Conservation (phyloP, 208 protist genomes). For the Leishmania mexicana region DNA sequence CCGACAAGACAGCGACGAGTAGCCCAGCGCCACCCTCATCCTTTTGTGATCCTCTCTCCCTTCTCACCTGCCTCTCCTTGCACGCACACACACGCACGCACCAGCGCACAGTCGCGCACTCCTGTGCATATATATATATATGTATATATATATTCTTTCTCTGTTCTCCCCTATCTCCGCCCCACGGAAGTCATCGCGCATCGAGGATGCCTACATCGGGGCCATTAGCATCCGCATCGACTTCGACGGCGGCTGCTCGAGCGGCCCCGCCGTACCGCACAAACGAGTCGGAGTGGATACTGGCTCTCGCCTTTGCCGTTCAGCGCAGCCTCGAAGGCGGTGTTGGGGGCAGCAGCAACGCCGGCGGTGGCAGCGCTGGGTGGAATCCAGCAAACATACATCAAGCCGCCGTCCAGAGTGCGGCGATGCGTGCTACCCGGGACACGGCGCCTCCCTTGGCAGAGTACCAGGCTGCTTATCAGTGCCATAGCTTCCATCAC, state of each 20-base stretch:
- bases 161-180: not conserved
- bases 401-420: not conserved
- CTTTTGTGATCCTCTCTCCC: not conserved
- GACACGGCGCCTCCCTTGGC: constrained; percentile 11
- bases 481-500: not conserved
- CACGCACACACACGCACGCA: not conserved
- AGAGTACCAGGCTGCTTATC: constrained; percentile 13
- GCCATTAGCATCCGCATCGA: not conserved
- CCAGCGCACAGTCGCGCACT: not conserved
- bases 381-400: not conserved
- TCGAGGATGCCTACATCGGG: not conserved
- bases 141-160: not conserved
- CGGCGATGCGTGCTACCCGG: not conserved
- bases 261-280: constrained; percentile 31
- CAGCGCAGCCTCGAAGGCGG: constrained; percentile 7
- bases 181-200: not conserved
- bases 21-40: not conserved
- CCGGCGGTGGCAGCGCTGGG: not conserved
- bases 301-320: constrained; percentile 16
- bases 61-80: not conserved
- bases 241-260: not conserved
- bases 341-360: not conserved
- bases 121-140: not conserved
- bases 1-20: not conserved
- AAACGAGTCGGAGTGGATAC: constrained; percentile 30